Conservation (phyloP, 169 alveolate species). For the Theileria parva region DNA sequence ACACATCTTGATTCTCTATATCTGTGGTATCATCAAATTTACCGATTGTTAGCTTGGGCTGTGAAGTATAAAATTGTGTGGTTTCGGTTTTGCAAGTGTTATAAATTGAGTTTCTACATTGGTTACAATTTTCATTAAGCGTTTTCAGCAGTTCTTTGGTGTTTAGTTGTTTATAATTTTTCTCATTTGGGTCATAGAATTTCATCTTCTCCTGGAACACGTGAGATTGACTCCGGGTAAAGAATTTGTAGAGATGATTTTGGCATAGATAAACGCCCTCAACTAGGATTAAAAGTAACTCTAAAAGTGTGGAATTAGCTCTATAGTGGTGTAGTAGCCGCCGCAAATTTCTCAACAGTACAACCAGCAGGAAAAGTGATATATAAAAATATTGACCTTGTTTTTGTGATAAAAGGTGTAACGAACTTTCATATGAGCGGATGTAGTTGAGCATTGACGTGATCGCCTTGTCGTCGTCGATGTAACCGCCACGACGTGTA, state of each 20-base stretch:
- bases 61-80: not conserved
- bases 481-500: not conserved
- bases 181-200: not conserved
- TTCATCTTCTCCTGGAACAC: not conserved
- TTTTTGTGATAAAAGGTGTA: constrained; percentile 34
- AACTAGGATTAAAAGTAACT: constrained; percentile 26
- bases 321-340: constrained; percentile 23
- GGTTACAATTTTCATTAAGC: not conserved
- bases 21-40: too few relatives aligned
- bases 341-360: constrained; percentile 45
- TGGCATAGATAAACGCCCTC: constrained; percentile 44
- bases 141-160: not conserved
- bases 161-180: too few relatives aligned
- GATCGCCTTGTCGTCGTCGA: constrained; percentile 23
- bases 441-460: constrained; percentile 5
- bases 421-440: constrained; percentile 21
- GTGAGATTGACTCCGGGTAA: not conserved
- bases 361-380: constrained; percentile 17
- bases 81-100: not conserved
- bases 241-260: constrained; percentile 24
- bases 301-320: constrained; percentile 23
- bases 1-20: too few relatives aligned
- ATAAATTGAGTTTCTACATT: not conserved
- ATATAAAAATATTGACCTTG: constrained; percentile 18
- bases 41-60: not conserved